A percentile compares a stretch with the other conserved stretches of the same genome.
phyloP scores from a whole-genome alignment of 768 basidiomycete species.

The Rhodocollybia butyracea region DNA sequence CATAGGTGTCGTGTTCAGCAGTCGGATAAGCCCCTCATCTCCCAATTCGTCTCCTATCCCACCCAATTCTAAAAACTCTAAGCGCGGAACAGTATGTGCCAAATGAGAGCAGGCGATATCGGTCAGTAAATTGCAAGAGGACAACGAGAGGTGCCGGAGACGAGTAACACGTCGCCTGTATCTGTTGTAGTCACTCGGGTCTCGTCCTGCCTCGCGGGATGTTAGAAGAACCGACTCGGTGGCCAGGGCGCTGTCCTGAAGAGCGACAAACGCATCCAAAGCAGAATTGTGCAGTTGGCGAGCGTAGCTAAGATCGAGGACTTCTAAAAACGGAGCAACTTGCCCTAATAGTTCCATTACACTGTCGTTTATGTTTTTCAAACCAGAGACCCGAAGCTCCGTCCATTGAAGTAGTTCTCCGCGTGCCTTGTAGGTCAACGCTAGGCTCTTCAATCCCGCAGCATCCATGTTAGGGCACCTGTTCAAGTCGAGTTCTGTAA shows the following conservation, averaged over 20 bases:
- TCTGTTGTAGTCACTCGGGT: conserved; percentile 41
- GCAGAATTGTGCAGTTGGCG: conserved; percentile 72
- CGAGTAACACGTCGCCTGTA: conserved; percentile 62
- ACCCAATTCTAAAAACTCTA: conserved; percentile 79
- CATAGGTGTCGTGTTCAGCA: conserved; percentile 66
- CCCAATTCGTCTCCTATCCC: conserved; percentile 67
- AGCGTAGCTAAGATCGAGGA: conserved; percentile 77
- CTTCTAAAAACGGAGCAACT: conserved; percentile 69
- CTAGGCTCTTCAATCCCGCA: conserved; percentile 52
- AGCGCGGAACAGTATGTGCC: conserved; percentile 61
- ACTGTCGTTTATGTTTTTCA: conserved; percentile 57
- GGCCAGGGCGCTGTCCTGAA: conserved; percentile 29
- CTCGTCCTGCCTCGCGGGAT: conserved; percentile 63
- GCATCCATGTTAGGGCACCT: conserved; percentile 69
- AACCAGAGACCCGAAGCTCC: conserved; percentile 64
- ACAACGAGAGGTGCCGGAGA: conserved; percentile 72
- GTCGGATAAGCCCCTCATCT: conserved; percentile 69
- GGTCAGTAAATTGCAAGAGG: conserved; percentile 67
- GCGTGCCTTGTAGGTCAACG: conserved; percentile 39
- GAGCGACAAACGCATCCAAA: conserved; percentile 68
- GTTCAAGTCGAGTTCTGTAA: conserved; percentile 65
- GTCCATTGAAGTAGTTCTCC: conserved; percentile 51
- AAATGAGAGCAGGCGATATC: conserved; percentile 74
- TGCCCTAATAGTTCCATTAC: conserved; percentile 65
- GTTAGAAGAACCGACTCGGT: conserved; percentile 48